Evolutionary conservation across 2,329 filamentous ascomycete species (phyloP), one percentile per base, ranked within the genome.

Genomic region (Cladorrhinum sp.): DNA sequence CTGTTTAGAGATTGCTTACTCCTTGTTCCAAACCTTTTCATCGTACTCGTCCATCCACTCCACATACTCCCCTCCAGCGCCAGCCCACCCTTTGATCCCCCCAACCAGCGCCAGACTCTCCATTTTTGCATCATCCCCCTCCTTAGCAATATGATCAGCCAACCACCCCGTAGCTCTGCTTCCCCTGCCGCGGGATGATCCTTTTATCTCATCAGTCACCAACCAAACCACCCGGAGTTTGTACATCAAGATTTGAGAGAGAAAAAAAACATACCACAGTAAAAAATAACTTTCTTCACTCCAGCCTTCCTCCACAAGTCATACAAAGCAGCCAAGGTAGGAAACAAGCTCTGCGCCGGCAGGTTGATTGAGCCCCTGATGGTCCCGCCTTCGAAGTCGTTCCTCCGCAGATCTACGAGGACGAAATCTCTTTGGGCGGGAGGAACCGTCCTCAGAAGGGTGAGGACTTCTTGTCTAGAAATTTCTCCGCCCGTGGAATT

Each of bases 131-230:
- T 82, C 77, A 20, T 14, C 4, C 1, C 69, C 67, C 36, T 76
- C 68, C 1, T 78, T 73, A 2, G 70, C 67, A 28, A 86, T 70
- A 60, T 83, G 74, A 67, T 86, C 83, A 3, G 73, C 74, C 66
- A 86, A 81, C 83, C 82, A 86, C 7, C 75, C 77, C 1, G 81
- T 82, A 1, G 80, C 77, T n/a, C 83, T 76, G 2, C 75, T 79
- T 2, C 83, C 84, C 2, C 84, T 79, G 3, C 83, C 83, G 2
- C 65, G 64, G 1, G 81, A 85, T 1, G 84, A 86, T 2, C 79
- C 84, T 46, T 20, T 21, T 14, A 46, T 18, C 3, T 8, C n/a
- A 18, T 46, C 42, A 46, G 16, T n/a, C 6, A 18, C 24, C 2
- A 24, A 30, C n/a, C 10, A 12, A 14, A 39, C 23, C 3, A 3